Evolutionary conservation across 23 red algal genomes (phyloP).

Genomic region (Gracilaria vermiculophylla): DNA sequence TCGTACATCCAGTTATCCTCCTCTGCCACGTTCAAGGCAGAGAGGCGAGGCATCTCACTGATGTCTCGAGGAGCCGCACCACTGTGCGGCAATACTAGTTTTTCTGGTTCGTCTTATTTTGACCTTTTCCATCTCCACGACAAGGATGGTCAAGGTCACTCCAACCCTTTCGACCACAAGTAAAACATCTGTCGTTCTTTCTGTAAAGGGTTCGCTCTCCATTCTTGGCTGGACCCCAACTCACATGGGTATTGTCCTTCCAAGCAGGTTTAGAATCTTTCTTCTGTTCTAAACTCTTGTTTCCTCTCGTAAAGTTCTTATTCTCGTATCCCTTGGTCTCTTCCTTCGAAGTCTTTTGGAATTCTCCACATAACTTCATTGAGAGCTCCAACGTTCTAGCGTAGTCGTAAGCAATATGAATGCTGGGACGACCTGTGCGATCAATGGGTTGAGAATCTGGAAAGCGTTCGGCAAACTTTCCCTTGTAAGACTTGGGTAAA

Average conservation of each 20-base stretch:
- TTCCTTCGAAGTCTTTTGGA: neutral
- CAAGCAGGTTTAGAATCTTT: neutral
- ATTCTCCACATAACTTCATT: neutral
- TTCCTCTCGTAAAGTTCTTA: neutral
- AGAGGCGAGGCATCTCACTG: neutral
- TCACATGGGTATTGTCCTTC: neutral
- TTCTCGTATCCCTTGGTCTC: neutral
- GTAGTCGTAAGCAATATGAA: conserved; percentile 21
- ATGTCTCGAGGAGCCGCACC: neutral
- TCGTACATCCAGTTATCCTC: conserved; percentile 8
- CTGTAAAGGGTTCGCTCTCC: neutral
- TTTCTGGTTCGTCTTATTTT: neutral
- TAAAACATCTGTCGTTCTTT: conserved; percentile 11
- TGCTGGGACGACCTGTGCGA: neutral
- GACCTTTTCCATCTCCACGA: neutral
- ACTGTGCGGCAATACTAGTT: neutral
- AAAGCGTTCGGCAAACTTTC: neutral
- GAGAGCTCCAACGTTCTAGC: neutral
- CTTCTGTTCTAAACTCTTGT: neutral
- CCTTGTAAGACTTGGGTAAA: conserved; percentile 26
- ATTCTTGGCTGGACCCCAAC: conserved; percentile 14
- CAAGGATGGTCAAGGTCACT: conserved; percentile 2
- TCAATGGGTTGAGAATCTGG: conserved; percentile 17
- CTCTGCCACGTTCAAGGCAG: neutral
- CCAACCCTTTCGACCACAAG: neutral